phyloP scores from a whole-genome alignment of 257 asterid species.

The Verbena officinalis region DNA sequence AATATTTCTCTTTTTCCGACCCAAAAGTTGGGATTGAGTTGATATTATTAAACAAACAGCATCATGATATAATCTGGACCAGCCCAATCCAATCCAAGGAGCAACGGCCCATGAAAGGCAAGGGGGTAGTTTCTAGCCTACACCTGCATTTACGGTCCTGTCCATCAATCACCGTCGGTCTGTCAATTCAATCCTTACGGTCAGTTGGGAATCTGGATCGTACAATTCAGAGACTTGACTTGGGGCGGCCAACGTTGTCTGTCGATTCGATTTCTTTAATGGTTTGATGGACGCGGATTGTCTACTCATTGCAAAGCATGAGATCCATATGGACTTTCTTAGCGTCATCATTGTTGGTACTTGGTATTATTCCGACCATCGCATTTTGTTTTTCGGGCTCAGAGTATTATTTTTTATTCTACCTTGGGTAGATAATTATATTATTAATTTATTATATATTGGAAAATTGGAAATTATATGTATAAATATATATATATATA shows the following conservation, averaged over 20 bases:
- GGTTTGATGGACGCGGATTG: not conserved
- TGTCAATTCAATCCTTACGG: no score
- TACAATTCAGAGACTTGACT: not conserved
- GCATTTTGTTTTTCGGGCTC: no score
- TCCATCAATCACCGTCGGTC: conserved; percentile 11
- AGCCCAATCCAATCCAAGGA: conserved; percentile 26
- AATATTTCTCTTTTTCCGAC: no score
- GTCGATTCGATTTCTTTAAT: no score
- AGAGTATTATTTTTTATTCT: no score
- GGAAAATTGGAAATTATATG: no score
- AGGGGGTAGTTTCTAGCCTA: no score
- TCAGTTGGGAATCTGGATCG: conserved; percentile 11
- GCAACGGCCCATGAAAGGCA: not conserved
- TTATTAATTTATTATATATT: no score
- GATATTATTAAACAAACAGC: conserved; percentile 3
- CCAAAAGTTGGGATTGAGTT: no score
- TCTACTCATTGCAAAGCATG: conserved; percentile 1
- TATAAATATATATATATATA: no score
- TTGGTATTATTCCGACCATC: not conserved
- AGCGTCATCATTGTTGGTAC: conserved; percentile 14
- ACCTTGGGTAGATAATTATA: no score
- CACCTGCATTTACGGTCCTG: not conserved
- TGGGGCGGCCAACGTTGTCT: no score
- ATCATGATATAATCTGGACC: conserved; percentile 19
- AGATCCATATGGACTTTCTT: not conserved